These are phyloP conservation scores for Flaveria sonorensis DNA, from an alignment of 129 eudicot genomes.

Conservation along the genomic window DNA sequence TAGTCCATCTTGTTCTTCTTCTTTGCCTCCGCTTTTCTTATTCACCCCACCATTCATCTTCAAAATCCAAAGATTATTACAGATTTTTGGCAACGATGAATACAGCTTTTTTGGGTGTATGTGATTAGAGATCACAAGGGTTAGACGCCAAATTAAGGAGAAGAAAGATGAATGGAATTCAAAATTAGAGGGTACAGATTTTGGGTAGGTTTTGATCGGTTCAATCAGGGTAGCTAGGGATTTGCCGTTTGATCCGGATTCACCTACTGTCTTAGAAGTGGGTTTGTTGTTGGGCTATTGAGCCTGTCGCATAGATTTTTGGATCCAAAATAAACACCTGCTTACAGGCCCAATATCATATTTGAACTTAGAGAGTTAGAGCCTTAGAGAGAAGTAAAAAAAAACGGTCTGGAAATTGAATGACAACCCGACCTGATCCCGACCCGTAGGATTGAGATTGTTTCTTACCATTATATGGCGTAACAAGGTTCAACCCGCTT, in stretches of 20 bases:
- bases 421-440: too few relatives aligned
- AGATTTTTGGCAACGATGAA: background rate
- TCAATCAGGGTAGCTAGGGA: conserved; percentile 38
- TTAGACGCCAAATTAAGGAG: background rate
- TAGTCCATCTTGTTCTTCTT: conserved; percentile 79
- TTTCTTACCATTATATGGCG: too few relatives aligned
- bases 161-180: conserved; percentile 8
- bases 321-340: background rate
- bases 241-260: conserved; percentile 47
- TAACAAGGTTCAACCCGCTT: too few relatives aligned
- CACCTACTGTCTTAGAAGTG: background rate
- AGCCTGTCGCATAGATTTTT: background rate
- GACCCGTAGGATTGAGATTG: too few relatives aligned
- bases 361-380: too few relatives aligned
- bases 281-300: conserved; percentile 21
- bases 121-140: background rate
- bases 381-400: too few relatives aligned
- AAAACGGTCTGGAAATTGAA: too few relatives aligned
- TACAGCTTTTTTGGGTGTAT: background rate
- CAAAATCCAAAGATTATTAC: background rate
- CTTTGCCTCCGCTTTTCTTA: conserved; percentile 44
- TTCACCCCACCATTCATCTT: conserved; percentile 32
- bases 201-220: conserved; percentile 25
- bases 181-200: conserved; percentile 20
- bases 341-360: background rate